These are phyloP conservation scores for Cyathus striatus DNA, from an alignment of 768 basidiomycete genomes.

Conservation along the genomic window DNA sequence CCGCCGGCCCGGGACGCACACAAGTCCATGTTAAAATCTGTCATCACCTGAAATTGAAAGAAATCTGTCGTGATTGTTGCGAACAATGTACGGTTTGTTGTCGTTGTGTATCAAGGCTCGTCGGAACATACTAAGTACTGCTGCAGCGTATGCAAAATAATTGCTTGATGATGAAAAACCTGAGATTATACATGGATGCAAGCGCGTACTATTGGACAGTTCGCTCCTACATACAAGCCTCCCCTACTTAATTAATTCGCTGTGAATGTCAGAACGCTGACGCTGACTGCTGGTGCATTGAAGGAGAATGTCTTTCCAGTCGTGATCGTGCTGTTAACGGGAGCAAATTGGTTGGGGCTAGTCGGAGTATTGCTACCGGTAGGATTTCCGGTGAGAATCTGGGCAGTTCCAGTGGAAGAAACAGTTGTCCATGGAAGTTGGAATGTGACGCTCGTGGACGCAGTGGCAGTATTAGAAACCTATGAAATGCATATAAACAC, in stretches of 20 bases:
- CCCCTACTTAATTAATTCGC: conserved; percentile 10
- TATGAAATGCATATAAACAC: conserved; percentile 12
- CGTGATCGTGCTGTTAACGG: conserved; percentile 35
- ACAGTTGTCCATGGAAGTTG: conserved; percentile 51
- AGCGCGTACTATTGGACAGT: no score
- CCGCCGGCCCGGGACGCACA: no score
- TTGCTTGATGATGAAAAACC: no score
- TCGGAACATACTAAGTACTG: no score
- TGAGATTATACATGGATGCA: no score
- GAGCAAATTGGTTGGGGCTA: conserved; percentile 43
- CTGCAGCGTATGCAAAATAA: no score
- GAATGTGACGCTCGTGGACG: conserved; percentile 41
- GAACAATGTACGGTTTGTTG: no score
- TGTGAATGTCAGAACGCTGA: conserved; percentile 32
- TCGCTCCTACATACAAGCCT: no score
- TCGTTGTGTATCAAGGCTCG: no score
- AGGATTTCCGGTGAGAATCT: conserved; percentile 43
- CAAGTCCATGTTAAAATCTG: no score
- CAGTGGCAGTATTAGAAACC: conserved; percentile 49
- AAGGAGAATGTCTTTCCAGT: conserved; percentile 50
- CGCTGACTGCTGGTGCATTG: conserved; percentile 45
- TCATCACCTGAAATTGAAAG: no score
- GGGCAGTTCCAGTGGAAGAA: conserved; percentile 34
- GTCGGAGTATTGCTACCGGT: conserved; percentile 53
- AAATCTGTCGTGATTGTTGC: no score